These are phyloP conservation scores for Closterium sp. DNA, from an alignment of 139 green algal species.

Conservation along the genomic window DNA sequence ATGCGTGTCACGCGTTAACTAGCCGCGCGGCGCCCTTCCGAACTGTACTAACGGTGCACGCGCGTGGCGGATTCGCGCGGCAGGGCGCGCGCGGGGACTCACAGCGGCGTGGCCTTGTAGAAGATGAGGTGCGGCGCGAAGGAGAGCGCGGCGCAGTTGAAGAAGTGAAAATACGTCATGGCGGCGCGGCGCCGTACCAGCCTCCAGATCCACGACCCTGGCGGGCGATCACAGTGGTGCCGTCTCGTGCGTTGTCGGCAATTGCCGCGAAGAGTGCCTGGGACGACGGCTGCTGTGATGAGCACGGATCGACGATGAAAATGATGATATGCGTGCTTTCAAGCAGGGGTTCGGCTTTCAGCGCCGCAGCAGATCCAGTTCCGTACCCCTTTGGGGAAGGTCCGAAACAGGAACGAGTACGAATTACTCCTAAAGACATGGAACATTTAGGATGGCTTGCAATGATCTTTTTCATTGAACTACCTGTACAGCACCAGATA, in stretches of 20 bases:
- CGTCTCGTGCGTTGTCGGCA: not conserved
- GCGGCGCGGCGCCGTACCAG: not conserved
- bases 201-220: not conserved
- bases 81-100: constrained; percentile 6
- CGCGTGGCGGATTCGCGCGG: not conserved
- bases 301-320: not conserved
- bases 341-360: too few relatives aligned
- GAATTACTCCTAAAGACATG: too few relatives aligned
- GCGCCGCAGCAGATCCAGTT: too few relatives aligned
- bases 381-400: too few relatives aligned
- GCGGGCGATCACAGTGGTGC: not conserved
- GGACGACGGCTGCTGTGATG: not conserved
- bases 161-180: constrained; percentile 51
- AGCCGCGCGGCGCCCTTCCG: not conserved
- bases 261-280: not conserved
- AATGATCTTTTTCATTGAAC: too few relatives aligned
- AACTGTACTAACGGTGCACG: not conserved
- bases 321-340: too few relatives aligned
- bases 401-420: too few relatives aligned
- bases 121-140: constrained; percentile 49
- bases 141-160: constrained; percentile 50
- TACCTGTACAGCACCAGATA: too few relatives aligned
- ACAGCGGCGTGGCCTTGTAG: constrained; percentile 54
- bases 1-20: not conserved
- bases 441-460: too few relatives aligned